These are phyloP conservation scores for Colletotrichum filicis DNA, from an alignment of 2,329 filamentous ascomycete genomes.

Conservation along the genomic window DNA sequence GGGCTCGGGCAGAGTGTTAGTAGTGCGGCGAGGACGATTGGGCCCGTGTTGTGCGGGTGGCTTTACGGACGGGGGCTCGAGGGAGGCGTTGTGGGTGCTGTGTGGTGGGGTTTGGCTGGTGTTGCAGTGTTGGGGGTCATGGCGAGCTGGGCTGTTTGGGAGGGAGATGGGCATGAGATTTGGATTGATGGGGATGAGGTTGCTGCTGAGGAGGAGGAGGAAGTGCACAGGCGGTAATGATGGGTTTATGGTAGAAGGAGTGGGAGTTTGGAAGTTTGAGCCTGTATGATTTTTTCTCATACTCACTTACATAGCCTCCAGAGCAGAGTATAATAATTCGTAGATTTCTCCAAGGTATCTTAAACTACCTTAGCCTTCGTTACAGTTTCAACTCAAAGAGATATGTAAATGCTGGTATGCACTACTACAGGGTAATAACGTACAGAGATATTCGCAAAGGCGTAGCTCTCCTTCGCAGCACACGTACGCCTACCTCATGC, in stretches of 20 bases:
- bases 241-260: neutral
- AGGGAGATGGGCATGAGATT: slow-evolving; percentile 74
- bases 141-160: slow-evolving; percentile 65
- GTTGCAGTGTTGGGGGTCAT: slow-evolving; percentile 60
- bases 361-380: too few species aligned
- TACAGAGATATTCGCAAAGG: too few species aligned
- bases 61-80: slow-evolving; percentile 69
- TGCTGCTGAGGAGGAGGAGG: slow-evolving; percentile 32
- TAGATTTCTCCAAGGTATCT: neutral
- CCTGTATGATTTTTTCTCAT: neutral
- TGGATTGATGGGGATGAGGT: slow-evolving; percentile 71
- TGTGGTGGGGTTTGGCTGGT: slow-evolving; percentile 66
- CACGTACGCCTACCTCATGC: too few species aligned
- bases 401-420: too few species aligned
- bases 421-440: too few species aligned
- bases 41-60: slow-evolving; percentile 69
- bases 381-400: too few species aligned
- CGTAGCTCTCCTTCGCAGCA: too few species aligned
- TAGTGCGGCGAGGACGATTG: slow-evolving; percentile 68
- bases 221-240: neutral
- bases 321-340: neutral
- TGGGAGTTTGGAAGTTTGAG: neutral
- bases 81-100: slow-evolving; percentile 66
- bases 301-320: neutral
- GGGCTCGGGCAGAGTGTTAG: slow-evolving; percentile 68